Percentiles rank a stretch among this genome's conserved stretches.
These are phyloP conservation scores for Pyrenophora tritici-repentis DNA, from an alignment of 2,329 filamentous ascomycete genomes.

Conservation along the genomic window DNA sequence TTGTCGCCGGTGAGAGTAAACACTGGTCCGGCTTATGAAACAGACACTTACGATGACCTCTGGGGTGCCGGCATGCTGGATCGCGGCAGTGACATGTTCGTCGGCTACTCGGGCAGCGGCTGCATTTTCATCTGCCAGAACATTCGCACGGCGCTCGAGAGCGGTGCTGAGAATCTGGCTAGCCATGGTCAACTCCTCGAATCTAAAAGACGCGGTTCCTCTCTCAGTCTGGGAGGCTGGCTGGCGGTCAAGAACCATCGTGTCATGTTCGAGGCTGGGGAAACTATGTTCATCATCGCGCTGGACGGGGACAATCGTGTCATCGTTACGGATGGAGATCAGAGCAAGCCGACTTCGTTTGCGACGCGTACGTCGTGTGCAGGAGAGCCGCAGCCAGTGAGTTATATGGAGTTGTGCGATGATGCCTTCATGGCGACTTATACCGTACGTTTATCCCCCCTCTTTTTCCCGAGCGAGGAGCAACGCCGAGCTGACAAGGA, in stretches of 20 bases:
- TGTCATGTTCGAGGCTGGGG: slow-evolving; percentile 6
- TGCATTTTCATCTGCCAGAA: slow-evolving; percentile 6
- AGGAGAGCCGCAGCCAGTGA: slow-evolving; percentile 3
- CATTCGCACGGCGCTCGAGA: slow-evolving; percentile 7
- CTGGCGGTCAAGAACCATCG: slow-evolving; percentile 5
- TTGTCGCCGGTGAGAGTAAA: slow-evolving; percentile 1
- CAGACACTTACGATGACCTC: slow-evolving; percentile 3
- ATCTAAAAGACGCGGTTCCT: slow-evolving; percentile 5
- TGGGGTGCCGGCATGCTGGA: slow-evolving; percentile 15
- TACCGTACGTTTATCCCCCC: background rate
- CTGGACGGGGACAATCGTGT: background rate
- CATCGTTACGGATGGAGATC: background rate
- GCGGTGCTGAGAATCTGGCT: background rate
- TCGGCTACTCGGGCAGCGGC: slow-evolving; percentile 8
- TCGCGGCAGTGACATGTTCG: slow-evolving; percentile 9
- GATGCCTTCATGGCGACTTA: slow-evolving; percentile 14
- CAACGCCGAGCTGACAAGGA: background rate
- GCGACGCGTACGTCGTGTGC: background rate
- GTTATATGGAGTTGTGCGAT: slow-evolving; percentile 8
- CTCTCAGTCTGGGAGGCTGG: slow-evolving; percentile 7
- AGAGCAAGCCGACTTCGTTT: background rate
- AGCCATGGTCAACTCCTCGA: slow-evolving; percentile 5
- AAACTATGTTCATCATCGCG: slow-evolving; percentile 3
- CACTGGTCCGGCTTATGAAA: background rate
- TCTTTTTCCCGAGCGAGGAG: accelerated